phyloP scores from a whole-genome alignment of 2,329 filamentous ascomycete genomes.

The Penicillium sp. region DNA sequence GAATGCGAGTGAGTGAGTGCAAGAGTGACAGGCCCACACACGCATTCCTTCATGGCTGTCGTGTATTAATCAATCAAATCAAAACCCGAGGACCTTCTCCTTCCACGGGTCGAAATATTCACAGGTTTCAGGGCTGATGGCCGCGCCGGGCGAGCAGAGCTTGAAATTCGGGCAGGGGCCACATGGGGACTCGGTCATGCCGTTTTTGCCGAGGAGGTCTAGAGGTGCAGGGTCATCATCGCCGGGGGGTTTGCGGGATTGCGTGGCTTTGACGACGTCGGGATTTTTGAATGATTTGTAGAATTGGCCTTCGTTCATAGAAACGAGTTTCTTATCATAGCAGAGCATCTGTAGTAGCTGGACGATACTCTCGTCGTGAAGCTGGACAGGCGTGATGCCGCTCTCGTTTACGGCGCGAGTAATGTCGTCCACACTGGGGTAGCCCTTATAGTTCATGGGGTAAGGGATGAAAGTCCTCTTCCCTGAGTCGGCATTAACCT shows the following conservation, averaged over 20 bases:
- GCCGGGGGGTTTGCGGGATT: conserved; percentile 36
- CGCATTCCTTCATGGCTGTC: too few species aligned
- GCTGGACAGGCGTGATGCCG: conserved; percentile 73
- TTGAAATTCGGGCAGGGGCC: conserved; percentile 92
- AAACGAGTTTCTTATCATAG: conserved; percentile 83
- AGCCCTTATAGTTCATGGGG: conserved; percentile 70
- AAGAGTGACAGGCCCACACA: too few species aligned
- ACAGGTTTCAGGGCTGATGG: conserved; percentile 86
- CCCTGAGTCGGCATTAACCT: conserved; percentile 36
- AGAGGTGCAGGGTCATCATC: conserved; percentile 41
- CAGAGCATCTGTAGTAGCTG: conserved; percentile 86
- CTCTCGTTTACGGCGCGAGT: conserved; percentile 72
- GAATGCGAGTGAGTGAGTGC: too few species aligned
- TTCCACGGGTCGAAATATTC: conserved; percentile 92
- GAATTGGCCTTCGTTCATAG: conserved; percentile 52
- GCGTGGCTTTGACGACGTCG: conserved; percentile 37
- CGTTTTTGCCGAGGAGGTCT: conserved; percentile 62
- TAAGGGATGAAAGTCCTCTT: conserved; percentile 54
- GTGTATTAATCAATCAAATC: conserved; percentile 24
- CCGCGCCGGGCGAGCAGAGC: conserved; percentile 86
- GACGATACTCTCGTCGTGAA: conserved; percentile 73
- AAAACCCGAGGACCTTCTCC: conserved; percentile 45
- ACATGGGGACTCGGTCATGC: conserved; percentile 86
- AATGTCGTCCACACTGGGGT: conserved; percentile 80
- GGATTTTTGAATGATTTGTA: conserved; percentile 55